Evolutionary conservation across 192 early-diverging fungal species (phyloP), one percentile per base, ranked within the genome.

Genomic region (Linnemannia elongata): DNA sequence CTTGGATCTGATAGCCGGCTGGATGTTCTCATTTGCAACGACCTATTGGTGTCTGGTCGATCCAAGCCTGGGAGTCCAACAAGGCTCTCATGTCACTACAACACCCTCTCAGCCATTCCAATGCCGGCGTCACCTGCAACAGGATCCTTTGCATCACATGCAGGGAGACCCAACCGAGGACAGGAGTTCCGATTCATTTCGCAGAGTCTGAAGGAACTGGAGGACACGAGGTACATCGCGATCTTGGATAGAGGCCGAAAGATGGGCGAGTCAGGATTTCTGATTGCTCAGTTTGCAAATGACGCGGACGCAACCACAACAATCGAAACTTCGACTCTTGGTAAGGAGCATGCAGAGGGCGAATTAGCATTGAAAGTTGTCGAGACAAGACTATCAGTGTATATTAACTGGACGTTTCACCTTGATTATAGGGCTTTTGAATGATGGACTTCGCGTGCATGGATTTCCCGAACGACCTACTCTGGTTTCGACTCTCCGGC

Each of bases 241-340:
- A 71, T 93, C 33, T 57, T 84, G 39, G 89, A 92, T 79, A 69
- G 80, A 22, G 87, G 89, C 36, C 75, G 52, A 20, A 83, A 81
- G 18, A 8, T 66, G 24, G 57, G 69, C 3, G 74, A 83, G 10
- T 71, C 79, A 35, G 92, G 92, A n/a, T 93, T 93, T 69, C 55
- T 93, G 52, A 72, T 93, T 47, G 89, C 88, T 20, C 90, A 93
- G 49, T 88, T 89, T 66, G 89, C 68, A n/a, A 78, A 81, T 42
- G 85, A 89, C 66, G 60, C 77, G 4, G 68, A 78, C 10, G 82
- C 72, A 13, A 89, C 77, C 5, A 66, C 82, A 22, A 79, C 76
- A 7, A 33, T 87, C 3, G 79, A 88, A 49, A 88, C 87, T 18
- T 89, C 90, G 0, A 93, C 90, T 69, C 68, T 83, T 44, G 88